A percentile compares a stretch with the other conserved stretches of the same genome.
Evolutionary conservation across 768 basidiomycete genomes (phyloP).

Genomic region (Punctularia strigosozonata): DNA sequence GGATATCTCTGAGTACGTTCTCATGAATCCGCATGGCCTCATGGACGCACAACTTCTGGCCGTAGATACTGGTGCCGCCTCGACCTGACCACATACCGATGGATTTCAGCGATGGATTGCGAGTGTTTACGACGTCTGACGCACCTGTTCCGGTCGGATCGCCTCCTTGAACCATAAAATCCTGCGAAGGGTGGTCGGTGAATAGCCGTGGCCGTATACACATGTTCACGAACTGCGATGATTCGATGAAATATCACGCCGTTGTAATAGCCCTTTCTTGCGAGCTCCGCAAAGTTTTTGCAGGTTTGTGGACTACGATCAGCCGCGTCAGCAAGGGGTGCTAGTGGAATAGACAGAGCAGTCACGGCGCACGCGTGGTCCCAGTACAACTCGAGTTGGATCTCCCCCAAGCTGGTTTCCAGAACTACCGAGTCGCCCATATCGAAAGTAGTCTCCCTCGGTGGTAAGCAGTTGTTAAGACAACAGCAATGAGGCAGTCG

Average conservation of each 20-base stretch:
- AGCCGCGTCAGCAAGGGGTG: constrained; percentile 1
- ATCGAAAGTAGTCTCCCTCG: too few species aligned
- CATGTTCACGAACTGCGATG: constrained; percentile 47
- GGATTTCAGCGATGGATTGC: too few species aligned
- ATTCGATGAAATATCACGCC: constrained; percentile 85
- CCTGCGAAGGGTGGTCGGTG: constrained; percentile 30
- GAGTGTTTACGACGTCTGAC: too few species aligned
- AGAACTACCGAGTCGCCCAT: constrained; percentile 65
- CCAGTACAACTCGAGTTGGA: constrained; percentile 89
- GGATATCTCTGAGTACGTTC: background rate
- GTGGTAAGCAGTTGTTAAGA: too few species aligned
- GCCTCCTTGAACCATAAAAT: constrained; percentile 96
- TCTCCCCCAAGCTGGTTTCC: constrained; percentile 76
- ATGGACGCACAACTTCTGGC: constrained; percentile 72
- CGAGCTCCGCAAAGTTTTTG: constrained; percentile 87
- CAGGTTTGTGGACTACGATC: constrained; percentile 52
- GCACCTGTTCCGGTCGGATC: constrained; percentile 95
- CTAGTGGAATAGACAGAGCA: constrained; percentile 7
- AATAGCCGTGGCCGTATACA: constrained; percentile 1
- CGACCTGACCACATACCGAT: too few species aligned
- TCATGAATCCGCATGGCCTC: constrained; percentile 2
- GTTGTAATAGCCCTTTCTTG: constrained; percentile 90
- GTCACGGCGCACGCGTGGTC: constrained; percentile 75
- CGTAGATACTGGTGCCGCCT: constrained; percentile 84
- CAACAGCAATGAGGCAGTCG: too few species aligned